Evolutionary conservation across 1,284 basidiomycete species (phyloP), one percentile per base, ranked within the genome.

Genomic region (Puccinia sorghi): DNA sequence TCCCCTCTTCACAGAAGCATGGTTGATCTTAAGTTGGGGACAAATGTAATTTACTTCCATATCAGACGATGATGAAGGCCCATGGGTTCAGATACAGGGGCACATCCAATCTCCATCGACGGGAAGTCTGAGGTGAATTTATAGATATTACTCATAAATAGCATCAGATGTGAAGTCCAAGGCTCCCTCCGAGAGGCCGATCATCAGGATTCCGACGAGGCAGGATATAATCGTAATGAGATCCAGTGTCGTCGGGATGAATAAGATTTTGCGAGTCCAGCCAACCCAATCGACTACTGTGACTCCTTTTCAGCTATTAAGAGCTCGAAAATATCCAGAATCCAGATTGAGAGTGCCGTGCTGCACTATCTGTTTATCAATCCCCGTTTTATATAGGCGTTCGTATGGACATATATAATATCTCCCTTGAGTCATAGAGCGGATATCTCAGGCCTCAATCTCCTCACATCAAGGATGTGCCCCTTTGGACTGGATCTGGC

Each of bases 1-100:
- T 8, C 15, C 59, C 59, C 37, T 63, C 59, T 63, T 63, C 59
- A 41, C 59, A 63, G 59, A 41, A 41, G n/a, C 59, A 39, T 61
- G 22, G 27, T 39, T 61, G 7, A 12, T 61, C 27, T 37, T 61
- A 27, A 13, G 8, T 15, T 61, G 57, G 13, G 12, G 8, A 32
- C 12, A 56, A 17, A 4, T 52, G 4, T 4, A 52, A 5, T 12
- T 5, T 52, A 17, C 50, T 12, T n/a, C 5, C 5, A 27, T 63
- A 63, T 63, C 37, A 63, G 59, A 41, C 32, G 59, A 63, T n/a
- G 59, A n/a, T 63, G 59, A 32, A 7, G 20, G 15, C 20, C 59
- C 20, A 63, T 63, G 37, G 17, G 43, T 46, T 46, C 43, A 46
- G 11, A 46, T 2, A 46, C 43, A 46, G 43, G 43, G 43, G 43